Conservation (phyloP, 2,329 filamentous ascomycete species). For the Cladorrhinum sp. region DNA sequence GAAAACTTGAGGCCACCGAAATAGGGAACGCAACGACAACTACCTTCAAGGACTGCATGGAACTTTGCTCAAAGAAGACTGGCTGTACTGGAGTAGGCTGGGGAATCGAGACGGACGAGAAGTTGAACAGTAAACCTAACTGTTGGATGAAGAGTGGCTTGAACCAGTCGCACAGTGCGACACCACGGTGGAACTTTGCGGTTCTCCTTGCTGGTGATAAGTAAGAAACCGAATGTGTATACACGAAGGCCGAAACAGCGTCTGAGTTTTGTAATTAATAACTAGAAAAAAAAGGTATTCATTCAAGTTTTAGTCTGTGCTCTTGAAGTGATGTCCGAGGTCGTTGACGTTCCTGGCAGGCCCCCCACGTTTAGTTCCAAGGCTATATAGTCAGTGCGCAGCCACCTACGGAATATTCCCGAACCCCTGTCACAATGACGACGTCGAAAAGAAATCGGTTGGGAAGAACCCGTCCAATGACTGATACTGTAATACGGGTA, state of each 20-base stretch:
- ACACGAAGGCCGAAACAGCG: not conserved
- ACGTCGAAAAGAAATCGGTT: not conserved
- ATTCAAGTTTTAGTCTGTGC: not conserved
- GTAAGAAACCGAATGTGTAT: not conserved
- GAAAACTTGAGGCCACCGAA: conserved; percentile 10
- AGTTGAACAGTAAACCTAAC: not conserved
- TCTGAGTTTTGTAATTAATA: not conserved
- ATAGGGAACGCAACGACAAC: conserved; percentile 8
- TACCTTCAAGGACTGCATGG: conserved; percentile 19
- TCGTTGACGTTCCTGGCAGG: not conserved
- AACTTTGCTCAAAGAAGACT: conserved; percentile 9
- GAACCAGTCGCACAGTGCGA: conserved; percentile 12
- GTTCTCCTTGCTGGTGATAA: conserved; percentile 9
- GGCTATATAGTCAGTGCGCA: not conserved
- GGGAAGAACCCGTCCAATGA: not conserved
- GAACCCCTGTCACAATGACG: not conserved
- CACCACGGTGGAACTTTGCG: conserved; percentile 16
- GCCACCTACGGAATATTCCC: not conserved
- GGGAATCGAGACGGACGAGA: conserved; percentile 7
- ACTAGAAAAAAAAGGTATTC: not conserved
- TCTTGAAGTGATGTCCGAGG: not conserved
- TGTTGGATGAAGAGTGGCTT: conserved; percentile 23
- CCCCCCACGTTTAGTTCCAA: not conserved
- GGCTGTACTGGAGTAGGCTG: conserved; percentile 19
- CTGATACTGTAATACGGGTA: not conserved